Conservation (phyloP, 495 filamentous ascomycete species). For the Aspergillus mulundensis region DNA sequence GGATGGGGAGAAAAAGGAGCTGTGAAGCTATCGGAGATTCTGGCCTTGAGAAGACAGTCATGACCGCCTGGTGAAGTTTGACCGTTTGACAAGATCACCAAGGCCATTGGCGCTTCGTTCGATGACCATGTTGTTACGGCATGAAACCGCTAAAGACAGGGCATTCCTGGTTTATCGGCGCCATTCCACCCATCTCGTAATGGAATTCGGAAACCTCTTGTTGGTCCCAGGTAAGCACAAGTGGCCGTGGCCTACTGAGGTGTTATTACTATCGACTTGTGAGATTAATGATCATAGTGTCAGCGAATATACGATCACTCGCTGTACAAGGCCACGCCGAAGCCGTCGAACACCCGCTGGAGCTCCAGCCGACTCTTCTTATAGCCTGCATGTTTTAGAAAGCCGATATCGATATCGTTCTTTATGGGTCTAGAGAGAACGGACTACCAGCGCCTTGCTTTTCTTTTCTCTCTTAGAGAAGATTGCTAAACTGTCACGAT, state of each 20-base stretch:
- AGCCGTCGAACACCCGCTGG: too few species aligned
- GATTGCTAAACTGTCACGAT: background rate
- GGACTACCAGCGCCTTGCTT: background rate
- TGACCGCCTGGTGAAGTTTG: slow-evolving; percentile 9
- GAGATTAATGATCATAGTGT: too few species aligned
- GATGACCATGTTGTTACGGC: background rate
- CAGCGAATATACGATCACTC: too few species aligned
- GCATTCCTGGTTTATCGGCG: background rate
- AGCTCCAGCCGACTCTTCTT: too few species aligned
- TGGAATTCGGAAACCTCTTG: background rate
- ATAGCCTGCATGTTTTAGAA: too few species aligned
- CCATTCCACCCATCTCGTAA: background rate
- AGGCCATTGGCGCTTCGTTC: background rate
- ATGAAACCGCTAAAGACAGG: background rate
- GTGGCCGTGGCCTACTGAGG: background rate
- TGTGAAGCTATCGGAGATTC: slow-evolving; percentile 61
- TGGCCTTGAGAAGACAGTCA: slow-evolving; percentile 53
- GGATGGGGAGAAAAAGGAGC: slow-evolving; percentile 80
- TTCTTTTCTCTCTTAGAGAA: too few species aligned
- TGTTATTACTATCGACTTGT: background rate
- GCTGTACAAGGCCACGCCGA: too few species aligned
- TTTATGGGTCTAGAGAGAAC: too few species aligned
- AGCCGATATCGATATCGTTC: too few species aligned
- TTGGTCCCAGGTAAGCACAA: background rate
- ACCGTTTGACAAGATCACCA: background rate